These are phyloP conservation scores for Auriscalpium microsporum DNA, from an alignment of 768 basidiomycete genomes.

Conservation along the genomic window DNA sequence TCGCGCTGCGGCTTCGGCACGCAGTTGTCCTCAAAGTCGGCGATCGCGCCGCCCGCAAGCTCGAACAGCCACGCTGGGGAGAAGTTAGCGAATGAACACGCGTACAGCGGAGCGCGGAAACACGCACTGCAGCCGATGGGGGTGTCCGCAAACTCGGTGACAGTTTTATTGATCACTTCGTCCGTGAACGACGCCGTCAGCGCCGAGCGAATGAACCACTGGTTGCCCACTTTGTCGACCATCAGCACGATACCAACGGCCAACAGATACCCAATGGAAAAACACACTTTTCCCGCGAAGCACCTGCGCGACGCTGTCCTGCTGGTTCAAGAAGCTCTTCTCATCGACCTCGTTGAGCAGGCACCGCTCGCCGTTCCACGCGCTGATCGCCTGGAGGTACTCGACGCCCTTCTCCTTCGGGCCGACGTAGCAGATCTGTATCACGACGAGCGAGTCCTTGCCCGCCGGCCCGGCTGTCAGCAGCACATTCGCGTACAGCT, in stretches of 20 bases:
- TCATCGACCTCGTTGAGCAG: conserved; percentile 86
- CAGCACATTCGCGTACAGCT: conserved; percentile 84
- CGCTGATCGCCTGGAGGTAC: conserved; percentile 76
- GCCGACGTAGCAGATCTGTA: conserved; percentile 89
- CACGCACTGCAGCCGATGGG: conserved; percentile 87
- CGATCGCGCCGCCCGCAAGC: conserved; percentile 73
- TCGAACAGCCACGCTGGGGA: conserved; percentile 84
- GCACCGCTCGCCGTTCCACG: conserved; percentile 84
- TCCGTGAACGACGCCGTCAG: conserved; percentile 80
- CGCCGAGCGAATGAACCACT: conserved; percentile 88
- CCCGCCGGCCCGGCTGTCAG: conserved; percentile 84
- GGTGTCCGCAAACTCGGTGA: conserved; percentile 69
- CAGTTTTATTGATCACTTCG: conserved; percentile 77
- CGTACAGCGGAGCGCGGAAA: neutral
- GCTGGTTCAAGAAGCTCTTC: conserved; percentile 83
- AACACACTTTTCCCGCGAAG: conserved; percentile 69
- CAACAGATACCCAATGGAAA: neutral
- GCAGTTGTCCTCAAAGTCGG: conserved; percentile 65
- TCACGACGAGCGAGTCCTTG: conserved; percentile 77
- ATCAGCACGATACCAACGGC: neutral
- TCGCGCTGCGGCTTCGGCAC: conserved; percentile 73
- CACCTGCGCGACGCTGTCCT: conserved; percentile 87
- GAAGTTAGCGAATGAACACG: neutral
- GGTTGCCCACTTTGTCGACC: conserved; percentile 50
- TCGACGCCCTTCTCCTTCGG: conserved; percentile 62